These are phyloP conservation scores for Crithidia brevicula DNA, from an alignment of 208 protist species.

Conservation along the genomic window DNA sequence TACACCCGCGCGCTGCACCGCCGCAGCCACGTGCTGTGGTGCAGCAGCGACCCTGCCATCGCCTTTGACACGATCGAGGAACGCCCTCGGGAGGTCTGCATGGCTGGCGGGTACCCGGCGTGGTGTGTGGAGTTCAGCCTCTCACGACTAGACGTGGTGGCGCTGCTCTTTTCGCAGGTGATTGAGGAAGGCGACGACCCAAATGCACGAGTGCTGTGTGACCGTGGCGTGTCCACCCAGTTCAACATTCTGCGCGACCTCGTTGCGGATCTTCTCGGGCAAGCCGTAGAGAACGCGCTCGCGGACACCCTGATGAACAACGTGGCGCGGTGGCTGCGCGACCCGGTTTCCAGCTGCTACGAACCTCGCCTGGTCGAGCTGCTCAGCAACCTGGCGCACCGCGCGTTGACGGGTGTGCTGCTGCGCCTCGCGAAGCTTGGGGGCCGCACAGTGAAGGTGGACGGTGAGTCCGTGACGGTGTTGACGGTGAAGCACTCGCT, in stretches of 20 bases:
- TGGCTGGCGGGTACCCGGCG: constrained; percentile 77
- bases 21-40: constrained; percentile 83
- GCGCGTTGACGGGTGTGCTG: constrained; percentile 78
- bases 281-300: constrained; percentile 62
- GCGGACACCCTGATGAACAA: constrained; percentile 79
- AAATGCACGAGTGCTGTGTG: constrained; percentile 66
- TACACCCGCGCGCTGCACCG: constrained; percentile 79
- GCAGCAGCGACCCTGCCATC: constrained; percentile 63
- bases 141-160: constrained; percentile 86
- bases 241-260: constrained; percentile 92
- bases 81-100: constrained; percentile 75
- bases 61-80: constrained; percentile 84
- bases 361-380: constrained; percentile 86
- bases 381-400: constrained; percentile 74
- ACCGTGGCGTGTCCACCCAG: constrained; percentile 85
- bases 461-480: constrained; percentile 71
- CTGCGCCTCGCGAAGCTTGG: constrained; percentile 87
- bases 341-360: constrained; percentile 78
- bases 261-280: constrained; percentile 80
- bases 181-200: constrained; percentile 90
- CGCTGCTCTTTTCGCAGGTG: constrained; percentile 88
- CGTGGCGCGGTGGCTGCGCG: constrained; percentile 87
- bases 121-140: constrained; percentile 91
- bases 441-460: constrained; percentile 82
- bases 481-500: constrained; percentile 82